These are phyloP conservation scores for Trebouxia sp. DNA, from an alignment of 139 green algal species.

Conservation along the genomic window DNA sequence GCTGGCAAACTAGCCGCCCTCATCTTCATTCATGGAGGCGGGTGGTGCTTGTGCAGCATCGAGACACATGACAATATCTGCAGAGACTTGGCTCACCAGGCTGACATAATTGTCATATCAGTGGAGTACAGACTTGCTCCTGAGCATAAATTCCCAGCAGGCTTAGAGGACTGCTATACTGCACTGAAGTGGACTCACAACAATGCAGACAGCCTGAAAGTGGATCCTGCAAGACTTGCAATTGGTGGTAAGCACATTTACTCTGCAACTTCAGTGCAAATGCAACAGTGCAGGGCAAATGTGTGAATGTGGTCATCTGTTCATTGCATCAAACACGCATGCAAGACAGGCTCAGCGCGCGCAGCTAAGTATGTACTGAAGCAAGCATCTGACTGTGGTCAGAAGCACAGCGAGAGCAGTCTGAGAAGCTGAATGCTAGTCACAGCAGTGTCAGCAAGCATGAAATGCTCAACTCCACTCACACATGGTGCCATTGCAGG, in stretches of 20 bases:
- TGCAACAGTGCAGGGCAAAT: no score
- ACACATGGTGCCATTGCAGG: no score
- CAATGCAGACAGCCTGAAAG: not conserved
- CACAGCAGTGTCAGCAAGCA: not conserved
- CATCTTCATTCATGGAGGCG: not conserved
- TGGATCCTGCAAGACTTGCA: not conserved
- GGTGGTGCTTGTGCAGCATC: not conserved
- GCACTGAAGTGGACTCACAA: not conserved
- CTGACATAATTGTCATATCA: not conserved
- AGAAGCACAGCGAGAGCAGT: no score
- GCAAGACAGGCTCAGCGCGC: no score
- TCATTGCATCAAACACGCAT: no score
- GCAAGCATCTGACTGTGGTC: no score
- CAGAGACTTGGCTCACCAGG: not conserved
- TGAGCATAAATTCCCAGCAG: slow-evolving; percentile 6
- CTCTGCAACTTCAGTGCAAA: no score
- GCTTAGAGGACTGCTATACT: not conserved
- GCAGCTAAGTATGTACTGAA: no score
- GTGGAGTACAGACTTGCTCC: slow-evolving; percentile 4
- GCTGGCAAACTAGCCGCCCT: not conserved
- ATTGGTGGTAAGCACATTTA: not conserved
- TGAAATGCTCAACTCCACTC: no score
- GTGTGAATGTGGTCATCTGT: no score
- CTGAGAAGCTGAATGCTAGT: no score
- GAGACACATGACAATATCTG: not conserved